These are phyloP conservation scores for Coniochaeta prunicola DNA, from an alignment of 2,329 filamentous ascomycete species.

Conservation along the genomic window DNA sequence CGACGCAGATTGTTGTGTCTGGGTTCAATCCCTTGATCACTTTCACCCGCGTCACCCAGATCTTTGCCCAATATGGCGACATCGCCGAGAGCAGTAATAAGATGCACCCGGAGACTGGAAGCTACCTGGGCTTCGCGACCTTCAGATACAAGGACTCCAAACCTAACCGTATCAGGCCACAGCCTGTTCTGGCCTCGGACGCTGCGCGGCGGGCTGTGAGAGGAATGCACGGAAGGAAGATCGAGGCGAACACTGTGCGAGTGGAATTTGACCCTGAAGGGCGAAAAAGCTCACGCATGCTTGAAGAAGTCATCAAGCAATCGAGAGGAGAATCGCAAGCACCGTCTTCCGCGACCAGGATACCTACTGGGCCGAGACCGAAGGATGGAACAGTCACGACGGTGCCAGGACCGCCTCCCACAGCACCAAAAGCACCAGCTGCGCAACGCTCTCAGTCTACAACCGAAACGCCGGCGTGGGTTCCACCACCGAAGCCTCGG, in stretches of 20 bases:
- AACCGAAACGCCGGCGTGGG: conserved; percentile 21
- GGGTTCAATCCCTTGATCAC: conserved; percentile 89
- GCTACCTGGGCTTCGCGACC: conserved; percentile 87
- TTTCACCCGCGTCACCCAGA: conserved; percentile 66
- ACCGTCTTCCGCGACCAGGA: conserved; percentile 15
- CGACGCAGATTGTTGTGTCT: conserved; percentile 86
- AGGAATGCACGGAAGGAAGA: conserved; percentile 68
- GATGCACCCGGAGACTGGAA: conserved; percentile 89
- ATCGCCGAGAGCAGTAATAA: conserved; percentile 89
- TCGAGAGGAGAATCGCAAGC: conserved; percentile 54
- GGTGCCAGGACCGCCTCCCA: conserved; percentile 63
- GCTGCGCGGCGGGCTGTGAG: conserved; percentile 76
- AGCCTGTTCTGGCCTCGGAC: conserved; percentile 61
- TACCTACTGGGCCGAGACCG: conserved; percentile 26
- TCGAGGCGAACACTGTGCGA: conserved; percentile 69
- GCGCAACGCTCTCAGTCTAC: conserved; percentile 34
- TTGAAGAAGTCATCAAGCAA: conserved; percentile 66
- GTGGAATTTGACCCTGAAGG: conserved; percentile 90
- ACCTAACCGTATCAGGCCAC: conserved; percentile 41
- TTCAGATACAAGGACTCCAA: conserved; percentile 78
- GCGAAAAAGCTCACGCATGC: conserved; percentile 68
- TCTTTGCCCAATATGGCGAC: conserved; percentile 77
- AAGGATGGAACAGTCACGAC: conserved; percentile 24
- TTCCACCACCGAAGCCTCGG: conserved; percentile 34
- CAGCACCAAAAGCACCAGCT: conserved; percentile 64